Conservation (phyloP, 2,329 filamentous ascomycete species). For the Diaporthe amygdali region DNA sequence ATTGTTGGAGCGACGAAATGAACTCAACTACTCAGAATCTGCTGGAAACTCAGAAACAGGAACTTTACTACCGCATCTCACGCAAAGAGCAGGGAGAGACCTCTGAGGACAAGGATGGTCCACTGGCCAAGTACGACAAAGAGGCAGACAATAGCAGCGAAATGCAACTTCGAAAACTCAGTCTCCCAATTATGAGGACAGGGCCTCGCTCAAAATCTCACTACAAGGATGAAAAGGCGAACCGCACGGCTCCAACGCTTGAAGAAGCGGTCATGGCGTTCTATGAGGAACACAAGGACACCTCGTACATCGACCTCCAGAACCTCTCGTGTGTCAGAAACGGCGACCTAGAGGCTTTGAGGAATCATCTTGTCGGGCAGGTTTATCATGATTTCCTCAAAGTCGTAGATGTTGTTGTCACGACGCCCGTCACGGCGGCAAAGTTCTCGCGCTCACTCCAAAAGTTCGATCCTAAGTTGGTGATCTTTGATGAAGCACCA, state of each 20-base stretch:
- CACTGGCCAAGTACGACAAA: background rate
- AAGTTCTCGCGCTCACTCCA: background rate
- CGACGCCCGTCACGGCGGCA: background rate
- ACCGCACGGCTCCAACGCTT: background rate
- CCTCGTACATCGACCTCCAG: background rate
- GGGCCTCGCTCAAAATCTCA: background rate
- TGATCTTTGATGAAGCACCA: constrained; percentile 2
- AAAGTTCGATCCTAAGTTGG: background rate
- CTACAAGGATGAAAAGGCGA: background rate
- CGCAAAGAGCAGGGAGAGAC: background rate
- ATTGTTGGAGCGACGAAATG: constrained; percentile 1
- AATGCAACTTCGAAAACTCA: background rate
- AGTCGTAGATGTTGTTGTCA: background rate
- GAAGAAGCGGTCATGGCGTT: background rate
- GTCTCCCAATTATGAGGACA: background rate
- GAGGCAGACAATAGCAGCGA: background rate
- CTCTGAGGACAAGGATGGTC: background rate
- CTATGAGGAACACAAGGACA: background rate
- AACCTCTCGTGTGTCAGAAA: background rate
- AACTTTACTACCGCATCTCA: background rate
- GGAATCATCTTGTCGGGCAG: background rate
- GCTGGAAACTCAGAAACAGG: background rate
- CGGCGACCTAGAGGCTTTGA: background rate
- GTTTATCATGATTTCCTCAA: background rate
- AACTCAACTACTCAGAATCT: too few species aligned